Conservation (phyloP, 225 moss, liverwort and hornwort genomes). For the Polytrichum formosum region DNA sequence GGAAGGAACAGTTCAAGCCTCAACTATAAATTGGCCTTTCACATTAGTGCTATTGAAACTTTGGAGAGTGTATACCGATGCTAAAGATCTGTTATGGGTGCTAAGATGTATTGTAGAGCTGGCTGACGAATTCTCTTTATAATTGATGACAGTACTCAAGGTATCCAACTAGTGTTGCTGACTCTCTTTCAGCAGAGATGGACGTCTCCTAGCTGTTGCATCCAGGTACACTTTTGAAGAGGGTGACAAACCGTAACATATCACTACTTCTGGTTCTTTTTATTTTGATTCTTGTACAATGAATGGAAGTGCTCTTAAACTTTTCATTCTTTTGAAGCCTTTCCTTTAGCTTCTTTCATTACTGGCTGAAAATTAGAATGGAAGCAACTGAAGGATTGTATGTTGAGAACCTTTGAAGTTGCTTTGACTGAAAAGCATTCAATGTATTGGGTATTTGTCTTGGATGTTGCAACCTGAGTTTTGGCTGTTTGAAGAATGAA, state of each 20-base stretch:
- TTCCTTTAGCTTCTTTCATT: no score
- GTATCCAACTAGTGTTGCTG: slow-evolving; percentile 92
- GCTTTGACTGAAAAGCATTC: no score
- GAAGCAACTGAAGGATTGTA: no score
- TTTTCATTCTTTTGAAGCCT: no score
- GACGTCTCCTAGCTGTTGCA: slow-evolving; percentile 91
- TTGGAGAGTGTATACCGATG: not conserved
- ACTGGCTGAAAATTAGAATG: no score
- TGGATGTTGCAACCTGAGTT: not conserved
- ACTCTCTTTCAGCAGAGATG: slow-evolving; percentile 97
- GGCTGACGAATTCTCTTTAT: not conserved
- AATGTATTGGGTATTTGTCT: no score
- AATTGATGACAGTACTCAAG: slow-evolving; percentile 71
- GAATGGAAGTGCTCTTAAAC: no score
- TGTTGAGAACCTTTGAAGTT: no score
- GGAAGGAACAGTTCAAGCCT: no score
- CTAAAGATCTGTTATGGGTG: not conserved
- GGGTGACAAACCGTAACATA: slow-evolving; percentile 89
- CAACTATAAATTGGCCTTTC: no score
- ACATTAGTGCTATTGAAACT: no score
- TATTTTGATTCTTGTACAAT: not conserved
- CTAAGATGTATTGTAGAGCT: not conserved
- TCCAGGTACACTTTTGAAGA: slow-evolving; percentile 98
- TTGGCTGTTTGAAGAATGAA: not conserved
- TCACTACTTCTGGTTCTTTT: not conserved